These are phyloP conservation scores for Candida tammaniensis DNA, from an alignment of 805 yeast genomes.

Conservation along the genomic window DNA sequence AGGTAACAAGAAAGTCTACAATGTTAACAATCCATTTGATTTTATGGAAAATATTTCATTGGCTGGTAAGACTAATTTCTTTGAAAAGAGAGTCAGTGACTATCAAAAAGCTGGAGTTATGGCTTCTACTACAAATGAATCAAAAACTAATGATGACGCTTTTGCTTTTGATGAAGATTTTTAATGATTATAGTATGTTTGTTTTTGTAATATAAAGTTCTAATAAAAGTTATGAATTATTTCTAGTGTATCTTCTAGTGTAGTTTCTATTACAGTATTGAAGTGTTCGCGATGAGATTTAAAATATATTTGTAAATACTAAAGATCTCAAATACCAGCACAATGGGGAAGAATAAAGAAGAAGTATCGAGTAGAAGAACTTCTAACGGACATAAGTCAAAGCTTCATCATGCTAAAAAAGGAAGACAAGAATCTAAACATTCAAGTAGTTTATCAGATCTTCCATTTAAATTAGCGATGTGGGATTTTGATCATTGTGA, in stretches of 20 bases:
- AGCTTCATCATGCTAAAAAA: slow-evolving; percentile 46
- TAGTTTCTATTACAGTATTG: too few relatives aligned
- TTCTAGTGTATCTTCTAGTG: too few relatives aligned
- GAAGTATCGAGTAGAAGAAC: slow-evolving; percentile 43
- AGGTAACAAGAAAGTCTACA: slow-evolving; percentile 87
- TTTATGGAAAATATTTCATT: slow-evolving; percentile 98
- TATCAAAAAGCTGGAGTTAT: slow-evolving; percentile 99
- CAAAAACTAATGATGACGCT: slow-evolving; percentile 46
- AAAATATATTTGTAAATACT: neutral
- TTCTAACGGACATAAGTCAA: slow-evolving; percentile 49
- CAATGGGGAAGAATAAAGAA: slow-evolving; percentile 60
- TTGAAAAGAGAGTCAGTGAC: slow-evolving; percentile 97
- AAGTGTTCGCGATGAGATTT: neutral
- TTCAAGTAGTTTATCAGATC: slow-evolving; percentile 3
- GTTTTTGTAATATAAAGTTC: slow-evolving; percentile 5
- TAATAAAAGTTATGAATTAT: too few relatives aligned
- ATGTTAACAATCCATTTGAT: slow-evolving; percentile 91
- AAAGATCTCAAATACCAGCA: too few relatives aligned
- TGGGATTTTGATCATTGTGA: slow-evolving; percentile 99
- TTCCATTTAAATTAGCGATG: slow-evolving; percentile 87
- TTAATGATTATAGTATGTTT: slow-evolving; percentile 29
- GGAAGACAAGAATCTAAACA: slow-evolving; percentile 32
- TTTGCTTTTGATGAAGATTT: slow-evolving; percentile 94
- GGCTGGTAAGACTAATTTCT: slow-evolving; percentile 98
- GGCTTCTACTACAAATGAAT: slow-evolving; percentile 59